A percentile compares a stretch with the other conserved stretches of the same genome.
These are phyloP conservation scores for Cercospora citrullina DNA, from an alignment of 2,329 filamentous ascomycete genomes.

Conservation along the genomic window DNA sequence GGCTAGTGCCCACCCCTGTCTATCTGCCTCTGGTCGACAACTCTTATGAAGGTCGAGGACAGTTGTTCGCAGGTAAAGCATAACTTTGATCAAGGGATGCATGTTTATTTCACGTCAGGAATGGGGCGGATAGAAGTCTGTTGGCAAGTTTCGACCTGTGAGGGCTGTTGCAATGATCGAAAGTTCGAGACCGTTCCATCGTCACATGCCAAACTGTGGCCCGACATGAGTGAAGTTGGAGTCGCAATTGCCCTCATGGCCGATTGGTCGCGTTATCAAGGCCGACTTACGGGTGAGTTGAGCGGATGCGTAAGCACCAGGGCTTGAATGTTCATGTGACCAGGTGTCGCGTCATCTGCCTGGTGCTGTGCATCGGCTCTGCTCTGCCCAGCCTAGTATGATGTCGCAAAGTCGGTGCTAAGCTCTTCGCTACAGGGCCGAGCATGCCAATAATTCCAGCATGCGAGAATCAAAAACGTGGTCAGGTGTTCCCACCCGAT, in stretches of 20 bases:
- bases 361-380: not conserved
- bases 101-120: not conserved
- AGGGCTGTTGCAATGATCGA: not conserved
- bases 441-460: slow-evolving; percentile 1
- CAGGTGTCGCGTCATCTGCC: not conserved
- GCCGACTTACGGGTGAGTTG: not conserved
- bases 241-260: not conserved
- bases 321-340: not conserved
- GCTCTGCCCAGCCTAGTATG: not conserved
- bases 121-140: not conserved
- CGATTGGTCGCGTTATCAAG: not conserved
- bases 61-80: not conserved
- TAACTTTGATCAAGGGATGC: not conserved
- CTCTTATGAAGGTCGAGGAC: not conserved
- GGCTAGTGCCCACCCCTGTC: not conserved
- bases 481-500: not conserved
- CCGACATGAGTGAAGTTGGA: not conserved
- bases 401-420: not conserved
- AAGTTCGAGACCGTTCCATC: not conserved
- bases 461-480: slow-evolving; percentile 10
- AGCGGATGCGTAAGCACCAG: not conserved
- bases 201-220: not conserved
- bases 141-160: not conserved
- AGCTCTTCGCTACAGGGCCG: slow-evolving; percentile 1
- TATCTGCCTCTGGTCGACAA: not conserved